Conservation (phyloP, 1,284 basidiomycete genomes). For the Golubevia sp. region DNA sequence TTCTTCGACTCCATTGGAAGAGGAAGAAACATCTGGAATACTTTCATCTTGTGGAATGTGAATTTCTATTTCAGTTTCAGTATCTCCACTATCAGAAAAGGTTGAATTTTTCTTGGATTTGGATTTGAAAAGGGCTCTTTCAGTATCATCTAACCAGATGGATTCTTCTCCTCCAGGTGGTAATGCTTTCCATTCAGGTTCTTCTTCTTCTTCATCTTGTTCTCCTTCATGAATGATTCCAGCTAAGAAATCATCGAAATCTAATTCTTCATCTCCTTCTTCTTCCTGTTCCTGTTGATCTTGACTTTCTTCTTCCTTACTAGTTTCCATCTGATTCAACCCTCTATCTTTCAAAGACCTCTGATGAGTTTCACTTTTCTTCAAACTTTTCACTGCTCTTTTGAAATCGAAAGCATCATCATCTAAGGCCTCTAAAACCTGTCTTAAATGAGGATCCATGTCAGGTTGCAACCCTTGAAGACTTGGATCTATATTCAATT, state of each 20-base stretch:
- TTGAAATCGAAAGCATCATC: constrained; percentile 73
- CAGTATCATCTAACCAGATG: constrained; percentile 38
- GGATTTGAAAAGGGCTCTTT: constrained; percentile 14
- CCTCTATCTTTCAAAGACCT: constrained; percentile 1
- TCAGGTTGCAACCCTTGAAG: constrained; percentile 85
- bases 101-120: no score
- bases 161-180: constrained; percentile 52
- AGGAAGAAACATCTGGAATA: no score
- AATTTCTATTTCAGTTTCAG: constrained; percentile 2
- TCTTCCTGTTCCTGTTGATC: constrained; percentile 44
- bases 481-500: constrained; percentile 28
- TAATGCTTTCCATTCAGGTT: constrained; percentile 39
- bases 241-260: constrained; percentile 51
- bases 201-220: constrained; percentile 25
- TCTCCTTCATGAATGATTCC: constrained; percentile 71
- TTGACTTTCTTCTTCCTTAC: constrained; percentile 71
- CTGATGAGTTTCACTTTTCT: constrained; percentile 1
- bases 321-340: constrained; percentile 66
- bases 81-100: constrained; percentile 15
- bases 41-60: constrained; percentile 1
- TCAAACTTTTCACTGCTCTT: neutral
- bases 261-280: constrained; percentile 32
- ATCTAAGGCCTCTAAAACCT: constrained; percentile 90
- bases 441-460: constrained; percentile 93
- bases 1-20: no score